phyloP scores from a whole-genome alignment of 1,284 basidiomycete species.

The Marasmius sp. region DNA sequence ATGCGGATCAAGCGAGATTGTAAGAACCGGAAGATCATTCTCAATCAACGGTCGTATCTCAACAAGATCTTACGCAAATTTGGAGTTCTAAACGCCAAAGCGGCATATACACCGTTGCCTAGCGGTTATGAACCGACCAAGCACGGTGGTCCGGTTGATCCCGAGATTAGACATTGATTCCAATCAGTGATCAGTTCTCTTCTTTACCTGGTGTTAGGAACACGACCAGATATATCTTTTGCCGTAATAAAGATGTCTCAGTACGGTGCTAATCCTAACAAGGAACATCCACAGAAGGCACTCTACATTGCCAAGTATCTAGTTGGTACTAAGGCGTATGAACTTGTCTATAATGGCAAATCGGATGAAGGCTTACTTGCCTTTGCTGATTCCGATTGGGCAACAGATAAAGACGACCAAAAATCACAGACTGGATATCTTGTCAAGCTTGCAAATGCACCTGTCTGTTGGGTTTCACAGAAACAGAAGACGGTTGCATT shows the following conservation, averaged over 20 bases:
- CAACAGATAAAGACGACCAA: slow-evolving; percentile 9
- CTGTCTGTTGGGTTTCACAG: slow-evolving; percentile 7
- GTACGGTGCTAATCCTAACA: not conserved
- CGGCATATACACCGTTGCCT: slow-evolving; percentile 10
- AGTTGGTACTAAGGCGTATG: not conserved
- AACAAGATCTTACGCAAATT: slow-evolving; percentile 7
- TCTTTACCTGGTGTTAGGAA: not conserved
- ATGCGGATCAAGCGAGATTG: slow-evolving; percentile 17
- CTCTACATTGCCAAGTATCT: not conserved
- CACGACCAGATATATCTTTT: not conserved
- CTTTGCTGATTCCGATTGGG: slow-evolving; percentile 30
- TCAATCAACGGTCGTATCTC: slow-evolving; percentile 11
- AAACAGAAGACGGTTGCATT: not conserved
- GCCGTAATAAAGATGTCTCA: not conserved
- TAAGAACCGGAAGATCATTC: not conserved
- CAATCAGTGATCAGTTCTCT: slow-evolving; percentile 3
- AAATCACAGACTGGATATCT: slow-evolving; percentile 23
- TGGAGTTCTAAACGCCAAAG: slow-evolving; percentile 4
- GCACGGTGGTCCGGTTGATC: slow-evolving; percentile 1
- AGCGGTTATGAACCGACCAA: slow-evolving; percentile 2
- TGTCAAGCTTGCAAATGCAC: slow-evolving; percentile 17
- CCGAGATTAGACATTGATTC: not conserved
- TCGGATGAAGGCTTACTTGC: not conserved
- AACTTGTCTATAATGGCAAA: slow-evolving; percentile 20
- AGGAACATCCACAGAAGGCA: not conserved